Base-by-base conservation (phyloP, 1,139 yeast species). In the Arxiozyma slooffiae region DNA sequence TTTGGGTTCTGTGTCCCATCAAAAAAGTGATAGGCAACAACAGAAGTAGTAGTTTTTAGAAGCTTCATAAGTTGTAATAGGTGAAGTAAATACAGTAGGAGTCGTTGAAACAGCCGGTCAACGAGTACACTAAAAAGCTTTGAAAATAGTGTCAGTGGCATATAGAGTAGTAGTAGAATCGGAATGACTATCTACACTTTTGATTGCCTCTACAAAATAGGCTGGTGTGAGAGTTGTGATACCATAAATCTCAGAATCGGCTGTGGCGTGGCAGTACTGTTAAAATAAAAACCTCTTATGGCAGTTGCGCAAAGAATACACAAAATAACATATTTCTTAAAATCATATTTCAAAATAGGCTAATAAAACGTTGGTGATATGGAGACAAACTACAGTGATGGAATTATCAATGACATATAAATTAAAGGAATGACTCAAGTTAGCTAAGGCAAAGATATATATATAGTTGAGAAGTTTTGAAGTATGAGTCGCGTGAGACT, bases 401-500 rank as follows among this genome's bases (percentile, higher is more conserved):
- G n/a, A n/a, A 48, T 41, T 39, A 46, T 46, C 38, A 41, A 41
- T 36, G 23, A 18, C 18, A 39, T 14, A 21, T 36, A 21, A 8
- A 20, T 47, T 20, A 23, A 43, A 44, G 18, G 48, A 44, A 21
- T n/a, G 41, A 37, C 42, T 24, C 23, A 17, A 41, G 41, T 38
- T 41, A 38, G 30, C 41, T 41, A 16, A 23, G n/a, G n/a, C 9
- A 22, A 37, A 38, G 37, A 22, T 36, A 17, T 38, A 18, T 18
- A 36, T 34, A 16, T n/a, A n/a, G n/a, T n/a, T 26, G n/a, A 38
- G 30, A 26, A 43, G 18, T 24, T 22, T 9, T 44, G 9, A 30
- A 26, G 21, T 46, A 58, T 57, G 50, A 65, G 61, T 54, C 60
- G 66, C 65, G 61, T 64, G 66, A 62, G 66, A 59, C 64, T 62